These are phyloP conservation scores for Zygotorulaspora chibaensis DNA, from an alignment of 805 yeast genomes.

Conservation along the genomic window DNA sequence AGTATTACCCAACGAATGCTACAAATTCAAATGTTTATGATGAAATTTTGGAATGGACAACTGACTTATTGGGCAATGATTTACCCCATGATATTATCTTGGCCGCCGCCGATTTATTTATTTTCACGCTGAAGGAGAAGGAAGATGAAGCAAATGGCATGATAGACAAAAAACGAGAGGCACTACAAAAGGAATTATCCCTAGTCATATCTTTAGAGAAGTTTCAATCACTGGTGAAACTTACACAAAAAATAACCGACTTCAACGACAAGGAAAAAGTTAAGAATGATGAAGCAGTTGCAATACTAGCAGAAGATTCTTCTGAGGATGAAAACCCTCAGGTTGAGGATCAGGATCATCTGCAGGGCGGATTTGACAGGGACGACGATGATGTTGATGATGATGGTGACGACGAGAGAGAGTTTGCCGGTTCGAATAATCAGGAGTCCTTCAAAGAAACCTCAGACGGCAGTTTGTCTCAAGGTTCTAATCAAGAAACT, in stretches of 20 bases:
- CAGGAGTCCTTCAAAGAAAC: constrained; percentile 21
- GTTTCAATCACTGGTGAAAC: constrained; percentile 42
- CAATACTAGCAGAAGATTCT: constrained; percentile 45
- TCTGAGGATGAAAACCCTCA: constrained; percentile 34
- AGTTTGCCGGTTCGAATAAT: constrained; percentile 21
- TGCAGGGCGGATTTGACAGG: constrained; percentile 19
- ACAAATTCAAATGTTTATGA: constrained; percentile 51
- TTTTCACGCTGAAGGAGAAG: constrained; percentile 19
- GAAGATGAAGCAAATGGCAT: constrained; percentile 15
- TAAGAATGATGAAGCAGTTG: constrained; percentile 36
- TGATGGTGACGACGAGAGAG: constrained; percentile 18
- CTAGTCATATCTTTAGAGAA: constrained; percentile 31
- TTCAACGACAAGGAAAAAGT: constrained; percentile 29
- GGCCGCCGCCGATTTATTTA: constrained; percentile 28
- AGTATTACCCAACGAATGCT: constrained; percentile 60
- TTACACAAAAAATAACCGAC: constrained; percentile 50
- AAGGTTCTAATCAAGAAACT: constrained; percentile 17
- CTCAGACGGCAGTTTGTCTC: neutral
- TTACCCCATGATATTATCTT: constrained; percentile 68
- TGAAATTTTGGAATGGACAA: constrained; percentile 56
- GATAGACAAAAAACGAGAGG: constrained; percentile 41
- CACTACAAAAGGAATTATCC: constrained; percentile 46
- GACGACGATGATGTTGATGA: constrained; percentile 28
- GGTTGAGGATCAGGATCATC: constrained; percentile 4
- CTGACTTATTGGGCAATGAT: constrained; percentile 55